Evolutionary conservation across 73 alveolate genomes (phyloP).

Genomic region (Tetrahymena malaccensis): DNA sequence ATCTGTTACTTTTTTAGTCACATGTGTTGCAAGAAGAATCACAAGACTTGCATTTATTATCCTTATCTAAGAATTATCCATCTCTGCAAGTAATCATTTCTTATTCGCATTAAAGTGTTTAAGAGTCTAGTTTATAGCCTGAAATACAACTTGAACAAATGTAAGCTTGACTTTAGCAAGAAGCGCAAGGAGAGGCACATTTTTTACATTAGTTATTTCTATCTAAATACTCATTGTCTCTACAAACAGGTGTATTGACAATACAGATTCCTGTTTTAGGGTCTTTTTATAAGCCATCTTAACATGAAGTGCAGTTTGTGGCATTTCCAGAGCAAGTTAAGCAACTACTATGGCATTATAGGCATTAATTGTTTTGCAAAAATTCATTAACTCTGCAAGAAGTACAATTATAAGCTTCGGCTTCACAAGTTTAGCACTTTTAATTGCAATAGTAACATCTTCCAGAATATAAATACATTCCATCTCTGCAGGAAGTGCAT

Average conservation of each 20-base stretch:
- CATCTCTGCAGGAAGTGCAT: not conserved
- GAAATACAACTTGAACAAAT: not conserved
- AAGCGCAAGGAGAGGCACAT: not conserved
- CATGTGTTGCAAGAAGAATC: not conserved
- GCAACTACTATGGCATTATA: not conserved
- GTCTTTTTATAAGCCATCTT: not conserved
- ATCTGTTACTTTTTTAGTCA: not conserved
- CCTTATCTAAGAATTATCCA: not conserved
- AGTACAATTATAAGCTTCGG: not conserved
- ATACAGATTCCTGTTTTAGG: not conserved
- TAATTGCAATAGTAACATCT: not conserved
- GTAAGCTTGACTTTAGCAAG: not conserved
- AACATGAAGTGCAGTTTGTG: not conserved
- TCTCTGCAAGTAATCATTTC: not conserved
- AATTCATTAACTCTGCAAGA: not conserved
- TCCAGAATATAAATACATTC: not conserved
- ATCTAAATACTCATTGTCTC: not conserved
- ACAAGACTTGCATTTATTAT: not conserved
- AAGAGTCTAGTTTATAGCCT: not conserved
- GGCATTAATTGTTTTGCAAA: too few species aligned
- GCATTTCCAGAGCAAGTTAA: not conserved
- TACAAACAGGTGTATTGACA: not conserved
- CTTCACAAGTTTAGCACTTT: not conserved
- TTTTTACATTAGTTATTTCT: not conserved
- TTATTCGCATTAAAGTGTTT: not conserved